Percentiles rank a stretch among this genome's conserved stretches.
Evolutionary conservation across 169 alveolate genomes (phyloP).

Genomic region (Pseudocohnilembus persalinus): DNA sequence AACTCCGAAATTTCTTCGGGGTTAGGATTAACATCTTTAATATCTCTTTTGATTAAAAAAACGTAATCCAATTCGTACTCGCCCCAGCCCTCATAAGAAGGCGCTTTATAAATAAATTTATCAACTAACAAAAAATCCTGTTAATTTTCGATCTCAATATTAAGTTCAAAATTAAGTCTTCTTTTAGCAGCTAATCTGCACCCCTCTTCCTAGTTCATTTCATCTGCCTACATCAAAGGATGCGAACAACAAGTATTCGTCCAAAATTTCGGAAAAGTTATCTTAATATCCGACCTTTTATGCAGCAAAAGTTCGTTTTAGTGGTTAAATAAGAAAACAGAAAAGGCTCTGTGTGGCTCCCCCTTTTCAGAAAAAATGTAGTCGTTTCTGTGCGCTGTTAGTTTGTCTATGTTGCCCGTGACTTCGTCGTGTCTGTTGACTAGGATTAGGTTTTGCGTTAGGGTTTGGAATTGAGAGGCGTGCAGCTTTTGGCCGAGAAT

Average conservation of each 20-base stretch:
- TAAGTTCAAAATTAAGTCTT: conserved; percentile 71
- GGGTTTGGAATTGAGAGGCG: conserved; percentile 15
- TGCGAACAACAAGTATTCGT: conserved; percentile 84
- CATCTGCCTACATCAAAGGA: conserved; percentile 54
- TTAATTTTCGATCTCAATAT: conserved; percentile 42
- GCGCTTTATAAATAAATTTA: conserved; percentile 69
- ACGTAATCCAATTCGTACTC: conserved; percentile 83
- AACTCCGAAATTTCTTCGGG: conserved; percentile 65
- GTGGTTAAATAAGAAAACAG: conserved; percentile 70
- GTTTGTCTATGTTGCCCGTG: conserved; percentile 63
- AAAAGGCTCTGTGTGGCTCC: conserved; percentile 83
- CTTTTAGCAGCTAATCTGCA: conserved; percentile 59
- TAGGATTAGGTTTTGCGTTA: conserved; percentile 47
- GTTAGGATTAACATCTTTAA: conserved; percentile 40
- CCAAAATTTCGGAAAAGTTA: conserved; percentile 83
- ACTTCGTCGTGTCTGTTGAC: conserved; percentile 69
- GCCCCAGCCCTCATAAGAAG: conserved; percentile 64
- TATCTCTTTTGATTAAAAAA: conserved; percentile 56
- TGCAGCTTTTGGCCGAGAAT: background rate
- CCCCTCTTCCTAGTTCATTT: conserved; percentile 41
- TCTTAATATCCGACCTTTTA: conserved; percentile 60
- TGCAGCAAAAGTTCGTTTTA: conserved; percentile 65
- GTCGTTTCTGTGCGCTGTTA: conserved; percentile 62
- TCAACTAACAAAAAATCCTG: conserved; percentile 46
- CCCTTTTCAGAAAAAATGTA: conserved; percentile 43